phyloP scores from a whole-genome alignment of 352 stramenopile genomes.

The Plasmopara halstedii region DNA sequence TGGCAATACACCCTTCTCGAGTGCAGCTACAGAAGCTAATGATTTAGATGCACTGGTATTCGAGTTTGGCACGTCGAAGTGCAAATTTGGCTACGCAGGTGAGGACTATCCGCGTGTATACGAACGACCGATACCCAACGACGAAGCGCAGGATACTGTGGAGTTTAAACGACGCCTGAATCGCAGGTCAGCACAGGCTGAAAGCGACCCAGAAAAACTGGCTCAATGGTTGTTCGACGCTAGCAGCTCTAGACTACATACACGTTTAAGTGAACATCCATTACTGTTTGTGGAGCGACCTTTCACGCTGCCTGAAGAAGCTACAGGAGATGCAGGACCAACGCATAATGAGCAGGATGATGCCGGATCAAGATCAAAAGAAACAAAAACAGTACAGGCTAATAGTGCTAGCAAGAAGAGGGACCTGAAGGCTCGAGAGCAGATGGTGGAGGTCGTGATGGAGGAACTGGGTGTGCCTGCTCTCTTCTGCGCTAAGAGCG shows the following conservation, averaged over 20 bases:
- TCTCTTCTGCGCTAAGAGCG: slow-evolving; percentile 77
- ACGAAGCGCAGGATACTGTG: slow-evolving; percentile 15
- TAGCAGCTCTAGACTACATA: slow-evolving; percentile 34
- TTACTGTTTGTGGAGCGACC: slow-evolving; percentile 57
- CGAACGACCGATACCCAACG: slow-evolving; percentile 27
- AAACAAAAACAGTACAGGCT: slow-evolving; percentile 6
- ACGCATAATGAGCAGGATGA: slow-evolving; percentile 17
- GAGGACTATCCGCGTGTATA: slow-evolving; percentile 82
- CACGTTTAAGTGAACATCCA: slow-evolving; percentile 52
- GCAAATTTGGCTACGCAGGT: slow-evolving; percentile 82
- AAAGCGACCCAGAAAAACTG: slow-evolving; percentile 46
- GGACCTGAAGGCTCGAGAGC: slow-evolving; percentile 41
- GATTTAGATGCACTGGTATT: slow-evolving; percentile 75
- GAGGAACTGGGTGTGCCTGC: slow-evolving; percentile 65
- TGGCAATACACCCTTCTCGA: slow-evolving; percentile 28
- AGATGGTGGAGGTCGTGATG: slow-evolving; percentile 78
- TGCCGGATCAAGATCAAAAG: not conserved
- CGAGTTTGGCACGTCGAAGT: slow-evolving; percentile 63
- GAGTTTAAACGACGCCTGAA: slow-evolving; percentile 5
- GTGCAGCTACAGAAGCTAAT: slow-evolving; percentile 49
- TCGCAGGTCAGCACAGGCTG: slow-evolving; percentile 33
- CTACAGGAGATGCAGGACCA: slow-evolving; percentile 12
- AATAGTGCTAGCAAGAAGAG: slow-evolving; percentile 46
- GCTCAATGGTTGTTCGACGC: slow-evolving; percentile 71
- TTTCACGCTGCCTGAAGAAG: slow-evolving; percentile 48